Evolutionary conservation across 345 rosid species (phyloP).

Genomic region (Aquilaria malaccensis): DNA sequence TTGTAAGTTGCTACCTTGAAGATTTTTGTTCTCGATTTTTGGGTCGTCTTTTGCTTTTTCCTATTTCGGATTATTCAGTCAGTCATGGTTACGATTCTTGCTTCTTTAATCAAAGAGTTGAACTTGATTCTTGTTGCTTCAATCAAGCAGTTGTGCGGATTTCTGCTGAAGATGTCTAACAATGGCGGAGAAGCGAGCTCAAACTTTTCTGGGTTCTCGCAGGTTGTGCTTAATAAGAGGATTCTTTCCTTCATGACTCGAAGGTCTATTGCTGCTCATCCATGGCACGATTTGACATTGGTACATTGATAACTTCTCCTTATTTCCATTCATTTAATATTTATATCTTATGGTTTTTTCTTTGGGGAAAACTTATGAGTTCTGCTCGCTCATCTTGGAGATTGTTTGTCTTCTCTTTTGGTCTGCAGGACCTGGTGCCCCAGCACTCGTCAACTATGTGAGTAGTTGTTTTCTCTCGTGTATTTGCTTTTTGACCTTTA

Average conservation of each 20-base stretch:
- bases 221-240: constrained; percentile 56
- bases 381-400: too few species aligned
- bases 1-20: neutral
- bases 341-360: too few species aligned
- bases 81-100: neutral
- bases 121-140: neutral
- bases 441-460: constrained; percentile 81
- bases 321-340: too few species aligned
- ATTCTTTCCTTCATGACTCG: constrained; percentile 70
- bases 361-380: too few species aligned
- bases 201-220: constrained; percentile 15
- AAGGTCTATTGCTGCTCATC: constrained; percentile 85
- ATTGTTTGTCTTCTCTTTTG: too few species aligned
- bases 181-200: constrained; percentile 24
- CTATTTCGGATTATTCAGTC: neutral
- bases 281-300: constrained; percentile 76
- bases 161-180: constrained; percentile 35
- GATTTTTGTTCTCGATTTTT: neutral
- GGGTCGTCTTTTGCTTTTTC: neutral
- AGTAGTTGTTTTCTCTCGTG: constrained; percentile 19
- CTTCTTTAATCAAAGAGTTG: neutral
- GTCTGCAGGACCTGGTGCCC: constrained; percentile 80
- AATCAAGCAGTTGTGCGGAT: neutral
- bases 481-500: neutral
- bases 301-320: constrained; percentile 44